phyloP scores from a whole-genome alignment of 2,329 filamentous ascomycete species.

The Penicillium polonicum region DNA sequence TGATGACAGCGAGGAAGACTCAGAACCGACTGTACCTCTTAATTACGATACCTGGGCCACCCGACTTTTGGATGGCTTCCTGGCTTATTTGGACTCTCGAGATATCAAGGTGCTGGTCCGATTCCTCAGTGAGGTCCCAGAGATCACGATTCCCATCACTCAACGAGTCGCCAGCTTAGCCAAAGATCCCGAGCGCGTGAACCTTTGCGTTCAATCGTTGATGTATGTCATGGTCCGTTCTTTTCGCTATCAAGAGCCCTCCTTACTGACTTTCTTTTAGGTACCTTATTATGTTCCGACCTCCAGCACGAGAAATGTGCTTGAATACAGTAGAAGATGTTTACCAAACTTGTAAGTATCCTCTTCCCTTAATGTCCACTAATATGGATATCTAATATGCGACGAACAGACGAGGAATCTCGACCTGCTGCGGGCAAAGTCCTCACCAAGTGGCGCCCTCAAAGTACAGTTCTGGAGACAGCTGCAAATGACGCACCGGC shows the following conservation, averaged over 20 bases:
- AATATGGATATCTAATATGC: constrained; percentile 2
- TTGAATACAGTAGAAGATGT: constrained; percentile 60
- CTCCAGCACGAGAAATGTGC: constrained; percentile 57
- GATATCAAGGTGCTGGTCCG: constrained; percentile 81
- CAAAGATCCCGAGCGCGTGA: constrained; percentile 62
- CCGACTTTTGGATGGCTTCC: constrained; percentile 80
- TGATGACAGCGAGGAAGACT: constrained; percentile 46
- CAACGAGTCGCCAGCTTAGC: constrained; percentile 66
- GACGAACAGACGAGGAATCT: constrained; percentile 44
- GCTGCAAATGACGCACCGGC: constrained; percentile 8
- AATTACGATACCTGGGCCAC: constrained; percentile 80
- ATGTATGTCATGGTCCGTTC: constrained; percentile 46
- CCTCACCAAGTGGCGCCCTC: constrained; percentile 56
- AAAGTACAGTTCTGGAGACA: constrained; percentile 31
- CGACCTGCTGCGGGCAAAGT: constrained; percentile 53
- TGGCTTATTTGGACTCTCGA: constrained; percentile 85
- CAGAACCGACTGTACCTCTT: constrained; percentile 40
- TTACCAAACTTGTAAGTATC: constrained; percentile 53
- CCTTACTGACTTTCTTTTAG: constrained; percentile 29
- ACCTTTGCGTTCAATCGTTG: constrained; percentile 57
- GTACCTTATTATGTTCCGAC: constrained; percentile 59
- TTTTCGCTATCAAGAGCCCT: not conserved
- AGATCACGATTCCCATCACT: constrained; percentile 70
- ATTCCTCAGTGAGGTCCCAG: constrained; percentile 87
- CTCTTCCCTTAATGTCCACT: not conserved